phyloP scores from a whole-genome alignment of 2,329 filamentous ascomycete species.

The Ophioceras dolichostomum region DNA sequence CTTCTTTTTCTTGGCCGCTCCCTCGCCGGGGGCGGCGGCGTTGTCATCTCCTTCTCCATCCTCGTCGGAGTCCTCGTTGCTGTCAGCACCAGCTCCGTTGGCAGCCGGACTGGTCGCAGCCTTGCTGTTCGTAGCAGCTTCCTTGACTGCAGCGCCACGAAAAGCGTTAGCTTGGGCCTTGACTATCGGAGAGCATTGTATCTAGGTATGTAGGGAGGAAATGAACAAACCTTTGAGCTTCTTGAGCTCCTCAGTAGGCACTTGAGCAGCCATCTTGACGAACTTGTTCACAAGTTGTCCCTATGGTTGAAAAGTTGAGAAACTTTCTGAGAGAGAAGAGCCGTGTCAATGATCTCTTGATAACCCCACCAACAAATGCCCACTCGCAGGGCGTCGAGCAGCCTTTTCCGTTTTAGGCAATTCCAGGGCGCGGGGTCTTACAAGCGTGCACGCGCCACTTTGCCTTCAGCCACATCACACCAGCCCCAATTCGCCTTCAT shows the following conservation, averaged over 20 bases:
- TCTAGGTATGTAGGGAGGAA: neutral
- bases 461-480: too few species aligned
- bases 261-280: slow-evolving; percentile 27
- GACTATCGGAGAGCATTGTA: slow-evolving; percentile 1
- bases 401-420: too few species aligned
- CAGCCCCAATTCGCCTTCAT: too few species aligned
- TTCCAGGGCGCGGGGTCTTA: too few species aligned
- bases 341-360: neutral
- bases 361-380: neutral
- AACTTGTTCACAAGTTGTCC: too few species aligned
- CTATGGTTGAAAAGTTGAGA: neutral
- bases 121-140: slow-evolving; percentile 24
- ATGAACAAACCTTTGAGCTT: slow-evolving; percentile 24
- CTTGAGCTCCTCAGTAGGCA: slow-evolving; percentile 25
- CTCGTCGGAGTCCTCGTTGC: slow-evolving; percentile 39
- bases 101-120: slow-evolving; percentile 21
- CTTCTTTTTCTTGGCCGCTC: slow-evolving; percentile 54
- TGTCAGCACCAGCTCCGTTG: slow-evolving; percentile 25
- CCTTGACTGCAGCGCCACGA: too few species aligned
- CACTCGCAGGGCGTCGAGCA: neutral
- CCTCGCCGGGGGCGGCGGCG: slow-evolving; percentile 25
- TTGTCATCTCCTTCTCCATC: slow-evolving; percentile 30
- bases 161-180: too few species aligned
- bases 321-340: neutral
- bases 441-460: too few species aligned